These are phyloP conservation scores for Nemania sp. DNA, from an alignment of 2,329 filamentous ascomycete species.

Conservation along the genomic window DNA sequence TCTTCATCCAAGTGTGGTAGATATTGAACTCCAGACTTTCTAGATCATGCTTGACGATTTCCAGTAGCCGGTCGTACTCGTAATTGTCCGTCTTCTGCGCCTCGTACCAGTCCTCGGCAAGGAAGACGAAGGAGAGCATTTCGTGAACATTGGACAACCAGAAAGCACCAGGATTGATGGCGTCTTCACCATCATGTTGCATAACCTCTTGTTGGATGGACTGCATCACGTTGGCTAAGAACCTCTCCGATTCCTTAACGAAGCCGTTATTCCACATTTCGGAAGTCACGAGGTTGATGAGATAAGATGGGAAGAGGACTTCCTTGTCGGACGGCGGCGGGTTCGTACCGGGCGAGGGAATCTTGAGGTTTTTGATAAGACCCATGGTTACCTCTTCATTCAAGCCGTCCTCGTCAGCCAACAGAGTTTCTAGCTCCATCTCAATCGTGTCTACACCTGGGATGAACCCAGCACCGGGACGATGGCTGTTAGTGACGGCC, in stretches of 20 bases:
- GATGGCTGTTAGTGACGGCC: constrained; percentile 74
- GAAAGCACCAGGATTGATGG: constrained; percentile 95
- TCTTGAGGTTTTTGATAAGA: constrained; percentile 94
- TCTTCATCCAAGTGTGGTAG: constrained; percentile 99
- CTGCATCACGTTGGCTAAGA: constrained; percentile 99
- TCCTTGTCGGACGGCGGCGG: constrained; percentile 97
- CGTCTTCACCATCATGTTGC: constrained; percentile 96
- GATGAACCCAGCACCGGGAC: constrained; percentile 76
- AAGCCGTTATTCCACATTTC: constrained; percentile 99
- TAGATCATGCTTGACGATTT: constrained; percentile 98
- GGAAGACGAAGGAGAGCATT: constrained; percentile 99
- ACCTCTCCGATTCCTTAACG: constrained; percentile 98
- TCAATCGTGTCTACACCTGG: constrained; percentile 88
- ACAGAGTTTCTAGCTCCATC: constrained; percentile 87
- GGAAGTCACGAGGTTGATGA: constrained; percentile 98
- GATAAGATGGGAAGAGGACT: constrained; percentile 95
- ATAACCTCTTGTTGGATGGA: constrained; percentile 99
- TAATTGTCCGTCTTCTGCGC: constrained; percentile 99
- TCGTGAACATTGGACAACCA: constrained; percentile 99
- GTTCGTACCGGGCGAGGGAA: constrained; percentile 82
- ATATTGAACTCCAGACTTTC: constrained; percentile 99
- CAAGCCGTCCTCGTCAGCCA: constrained; percentile 92
- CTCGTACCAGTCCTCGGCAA: constrained; percentile 99
- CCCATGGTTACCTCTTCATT: constrained; percentile 98
- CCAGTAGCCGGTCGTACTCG: constrained; percentile 94